phyloP scores from a whole-genome alignment of 257 asterid species.

The Coffea eugenioides region DNA sequence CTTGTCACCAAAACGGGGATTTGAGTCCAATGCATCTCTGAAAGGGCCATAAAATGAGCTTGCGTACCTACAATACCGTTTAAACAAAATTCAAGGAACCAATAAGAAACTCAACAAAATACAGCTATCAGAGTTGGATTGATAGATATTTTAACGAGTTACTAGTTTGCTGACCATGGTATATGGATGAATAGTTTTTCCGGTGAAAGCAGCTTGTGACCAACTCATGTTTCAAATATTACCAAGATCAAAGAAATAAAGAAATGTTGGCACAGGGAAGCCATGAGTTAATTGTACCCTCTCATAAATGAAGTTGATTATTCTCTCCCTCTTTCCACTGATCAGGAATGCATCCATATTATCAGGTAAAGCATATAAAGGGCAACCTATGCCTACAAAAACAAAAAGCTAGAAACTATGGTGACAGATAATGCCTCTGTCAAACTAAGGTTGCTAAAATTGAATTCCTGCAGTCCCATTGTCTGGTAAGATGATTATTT shows the following conservation, averaged over 20 bases:
- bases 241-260: not conserved
- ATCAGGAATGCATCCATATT: not conserved
- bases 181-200: not conserved
- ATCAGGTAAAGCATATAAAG: not conserved
- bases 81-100: constrained; percentile 8
- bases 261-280: not conserved
- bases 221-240: not conserved
- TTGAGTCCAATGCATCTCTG: constrained; percentile 93
- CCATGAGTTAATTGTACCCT: not conserved
- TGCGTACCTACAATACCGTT: constrained; percentile 66
- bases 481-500: not conserved
- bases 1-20: constrained; percentile 97
- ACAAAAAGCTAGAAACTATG: not conserved
- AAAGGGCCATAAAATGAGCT: constrained; percentile 97
- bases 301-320: not conserved
- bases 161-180: not conserved
- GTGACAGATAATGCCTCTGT: not conserved
- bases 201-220: not conserved
- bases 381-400: not conserved
- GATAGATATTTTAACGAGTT: not conserved
- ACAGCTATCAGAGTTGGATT: no score
- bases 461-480: not conserved
- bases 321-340: not conserved
- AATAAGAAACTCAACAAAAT: not conserved
- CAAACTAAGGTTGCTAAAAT: not conserved